Conservation (phyloP, 2,329 filamentous ascomycete species). For the Setomelanomma holmii region DNA sequence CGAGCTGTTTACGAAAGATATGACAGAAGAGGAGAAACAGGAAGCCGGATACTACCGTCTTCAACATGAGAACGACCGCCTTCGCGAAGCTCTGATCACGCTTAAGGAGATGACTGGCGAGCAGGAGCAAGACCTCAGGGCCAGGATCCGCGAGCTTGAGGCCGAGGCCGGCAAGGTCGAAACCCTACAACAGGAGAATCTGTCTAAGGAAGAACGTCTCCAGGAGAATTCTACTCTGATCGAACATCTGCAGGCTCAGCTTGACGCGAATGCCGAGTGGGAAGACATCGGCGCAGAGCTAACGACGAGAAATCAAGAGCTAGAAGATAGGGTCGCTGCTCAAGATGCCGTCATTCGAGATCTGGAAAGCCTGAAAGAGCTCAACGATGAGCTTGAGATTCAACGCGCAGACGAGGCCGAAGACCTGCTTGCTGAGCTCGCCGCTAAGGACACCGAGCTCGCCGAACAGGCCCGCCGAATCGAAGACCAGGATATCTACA, state of each 20-base stretch:
- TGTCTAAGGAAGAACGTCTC: constrained; percentile 74
- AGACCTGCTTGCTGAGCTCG: constrained; percentile 91
- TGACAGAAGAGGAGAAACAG: constrained; percentile 85
- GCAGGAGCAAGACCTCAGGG: constrained; percentile 77
- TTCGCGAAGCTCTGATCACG: constrained; percentile 83
- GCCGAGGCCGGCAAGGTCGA: constrained; percentile 11
- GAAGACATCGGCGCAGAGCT: constrained; percentile 96
- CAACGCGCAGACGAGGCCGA: constrained; percentile 94
- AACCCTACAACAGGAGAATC: constrained; percentile 73
- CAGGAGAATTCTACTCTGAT: constrained; percentile 44
- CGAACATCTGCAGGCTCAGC: constrained; percentile 86
- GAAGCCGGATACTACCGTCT: constrained; percentile 90
- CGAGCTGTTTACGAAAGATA: constrained; percentile 79
- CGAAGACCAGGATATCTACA: constrained; percentile 76
- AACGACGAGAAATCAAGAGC: constrained; percentile 82
- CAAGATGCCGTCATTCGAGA: constrained; percentile 84
- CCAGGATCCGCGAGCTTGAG: constrained; percentile 52
- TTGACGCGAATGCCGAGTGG: constrained; percentile 85
- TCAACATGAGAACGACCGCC: constrained; percentile 86
- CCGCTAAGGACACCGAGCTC: constrained; percentile 84
- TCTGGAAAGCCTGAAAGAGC: constrained; percentile 85
- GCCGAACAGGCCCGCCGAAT: constrained; percentile 79
- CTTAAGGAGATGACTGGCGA: constrained; percentile 88
- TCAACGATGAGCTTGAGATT: constrained; percentile 92
- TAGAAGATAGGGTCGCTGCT: constrained; percentile 83